phyloP scores from a whole-genome alignment of 1,139 yeast genomes.

The Taiozyma onychis region DNA sequence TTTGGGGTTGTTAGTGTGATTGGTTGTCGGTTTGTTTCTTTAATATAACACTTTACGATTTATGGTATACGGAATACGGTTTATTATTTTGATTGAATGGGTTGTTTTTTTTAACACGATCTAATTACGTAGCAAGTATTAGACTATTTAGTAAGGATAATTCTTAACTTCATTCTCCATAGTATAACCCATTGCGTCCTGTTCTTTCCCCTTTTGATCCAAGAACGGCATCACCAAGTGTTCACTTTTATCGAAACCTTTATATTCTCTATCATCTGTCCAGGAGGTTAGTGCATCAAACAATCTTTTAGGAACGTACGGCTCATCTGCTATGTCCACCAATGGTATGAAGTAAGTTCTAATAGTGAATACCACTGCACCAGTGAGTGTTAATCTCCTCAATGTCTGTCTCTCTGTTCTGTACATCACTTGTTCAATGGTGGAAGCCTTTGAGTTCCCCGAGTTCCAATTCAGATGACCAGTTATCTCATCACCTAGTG shows the following conservation, averaged over 20 bases:
- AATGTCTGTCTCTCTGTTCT: conserved; percentile 65
- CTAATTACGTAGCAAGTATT: not conserved
- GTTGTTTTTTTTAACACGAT: not conserved
- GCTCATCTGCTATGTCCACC: conserved; percentile 48
- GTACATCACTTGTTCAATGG: conserved; percentile 41
- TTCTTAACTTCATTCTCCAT: not conserved
- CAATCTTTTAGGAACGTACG: conserved; percentile 53
- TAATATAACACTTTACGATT: not conserved
- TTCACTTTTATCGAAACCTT: conserved; percentile 50
- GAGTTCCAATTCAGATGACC: conserved; percentile 54
- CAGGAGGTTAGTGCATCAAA: conserved; percentile 54
- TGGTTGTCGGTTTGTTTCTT: too few relatives aligned
- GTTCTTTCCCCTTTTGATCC: conserved; percentile 44
- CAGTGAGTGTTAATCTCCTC: conserved; percentile 55
- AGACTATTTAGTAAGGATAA: not conserved
- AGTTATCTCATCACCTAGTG: conserved; percentile 52
- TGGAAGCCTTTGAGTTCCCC: conserved; percentile 40
- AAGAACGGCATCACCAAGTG: conserved; percentile 52
- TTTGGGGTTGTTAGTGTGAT: not conserved
- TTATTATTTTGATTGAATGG: not conserved
- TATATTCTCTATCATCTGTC: conserved; percentile 51
- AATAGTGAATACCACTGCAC: conserved; percentile 55
- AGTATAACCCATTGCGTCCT: conserved; percentile 41
- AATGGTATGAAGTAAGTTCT: conserved; percentile 59
- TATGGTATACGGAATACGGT: too few relatives aligned